Evolutionary conservation across 305 asterid species (phyloP), one percentile per base, ranked within the genome.

Genomic region (Fraxinus velutina): DNA sequence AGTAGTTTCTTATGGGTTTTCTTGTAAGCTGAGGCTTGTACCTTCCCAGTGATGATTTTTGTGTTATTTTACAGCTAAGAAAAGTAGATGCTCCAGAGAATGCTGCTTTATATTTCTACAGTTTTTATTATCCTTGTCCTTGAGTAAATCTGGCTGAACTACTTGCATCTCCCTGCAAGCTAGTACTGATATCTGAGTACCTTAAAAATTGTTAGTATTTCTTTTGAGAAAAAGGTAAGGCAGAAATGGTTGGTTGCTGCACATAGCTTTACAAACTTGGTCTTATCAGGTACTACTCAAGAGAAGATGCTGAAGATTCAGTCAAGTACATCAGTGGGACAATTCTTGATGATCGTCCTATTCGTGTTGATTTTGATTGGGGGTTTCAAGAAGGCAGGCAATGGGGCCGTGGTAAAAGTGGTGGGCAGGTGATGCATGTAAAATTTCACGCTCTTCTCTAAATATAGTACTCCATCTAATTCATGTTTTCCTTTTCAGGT

Each of bases 311-410:
- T 73, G 98, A 93, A 90, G 97, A 94, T 80, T 81, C 95, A 71
- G 99, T 92, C 73, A 96, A 96, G 86, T 94, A 90, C 84, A 91
- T 96, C 74, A 96, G 99, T 73, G 99, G 99, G 85, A 94, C 99
- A 34, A 96, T 96, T 85, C 98, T 96, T n/a, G 99, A 96, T 83
- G 99, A 96, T 87, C 98, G 99, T 64, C 99, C 98, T 42, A 94
- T 96, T 81, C 98, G 98, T 79, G 98, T 93, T 21, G 99, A 96
- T 91, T 96, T 94, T 86, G 99, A 96, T 85, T 96, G 99, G 99
- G 99, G 99, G 55, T 96, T 94, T 79, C 94, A 90, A 86, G 98
- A 96, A 84, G 98, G 99, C 77, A 87, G 99, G 81, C 99, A 96
- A 83, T 96, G 98, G 99, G 99, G 98, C 24, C 98, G 99, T 81